Evolutionary conservation across 176 grass and related monocot genomes (phyloP), one percentile per base, ranked within the genome.

Genomic region (Cymbopogon citratus): DNA sequence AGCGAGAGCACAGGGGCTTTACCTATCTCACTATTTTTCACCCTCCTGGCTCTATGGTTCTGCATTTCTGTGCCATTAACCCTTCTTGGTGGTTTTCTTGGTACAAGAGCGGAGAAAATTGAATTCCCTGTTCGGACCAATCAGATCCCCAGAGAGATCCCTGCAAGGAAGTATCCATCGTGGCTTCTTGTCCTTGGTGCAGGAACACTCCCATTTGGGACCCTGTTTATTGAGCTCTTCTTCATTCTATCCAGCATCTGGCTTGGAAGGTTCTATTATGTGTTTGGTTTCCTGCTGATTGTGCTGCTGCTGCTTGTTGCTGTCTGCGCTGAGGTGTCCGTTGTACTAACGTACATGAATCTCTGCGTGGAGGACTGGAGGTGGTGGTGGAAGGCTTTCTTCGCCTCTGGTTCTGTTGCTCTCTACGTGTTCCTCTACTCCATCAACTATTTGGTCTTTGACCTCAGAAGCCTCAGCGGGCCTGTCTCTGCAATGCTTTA

Each of bases 371-470:
- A 96, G 90, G 86, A 96, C 79, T 96, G 90, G 90, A 92, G 80
- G 77, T 96, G 93, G 93, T 96, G 93, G 93, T 92, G 90, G 93
- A 96, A 92, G 74, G 85, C 90, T 34, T 96, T 96, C 78, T 92
- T 92, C 31, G 88, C 93, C 9, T 82, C 90, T 16, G 93, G 90
- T 65, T 92, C 93, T n/a, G 90, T 91, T 33, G 88, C 93, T 19
- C 49, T 96, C 54, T 96, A 96, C 26, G 93, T 96, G 34, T 92
- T 96, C 81, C 90, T 96, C 49, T 92, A 96, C 86, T 96, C 93
- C 35, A 88, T 96, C 83, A 92, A 96, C 80, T 96, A 96, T 84
- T 80, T 96, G 93, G 83, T 96, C 13, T 92, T 96, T 74, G 90
- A 96, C 69, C 90, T 96, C 66, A 85, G 93, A 81, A 92, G 90